These are phyloP conservation scores for Silene conica DNA, from an alignment of 148 eudicot genomes.

Conservation along the genomic window DNA sequence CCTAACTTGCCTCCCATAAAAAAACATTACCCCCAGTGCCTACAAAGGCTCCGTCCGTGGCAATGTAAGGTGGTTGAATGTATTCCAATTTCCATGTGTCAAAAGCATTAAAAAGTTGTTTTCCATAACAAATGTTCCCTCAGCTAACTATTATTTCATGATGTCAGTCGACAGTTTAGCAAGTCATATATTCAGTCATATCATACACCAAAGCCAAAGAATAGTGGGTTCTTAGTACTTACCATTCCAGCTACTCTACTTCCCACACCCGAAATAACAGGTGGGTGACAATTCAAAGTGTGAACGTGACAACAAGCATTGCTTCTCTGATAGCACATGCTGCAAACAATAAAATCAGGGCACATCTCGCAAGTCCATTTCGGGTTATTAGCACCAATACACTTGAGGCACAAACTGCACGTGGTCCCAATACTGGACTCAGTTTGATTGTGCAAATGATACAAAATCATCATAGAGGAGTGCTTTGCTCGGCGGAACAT, in stretches of 20 bases:
- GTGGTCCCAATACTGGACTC: conserved; percentile 20
- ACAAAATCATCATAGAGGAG: conserved; percentile 83
- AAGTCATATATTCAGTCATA: neutral
- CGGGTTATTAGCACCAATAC: conserved; percentile 29
- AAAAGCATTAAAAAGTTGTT: neutral
- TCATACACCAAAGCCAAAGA: neutral
- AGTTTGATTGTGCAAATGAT: conserved; percentile 54
- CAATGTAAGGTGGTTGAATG: neutral
- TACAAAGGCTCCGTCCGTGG: neutral
- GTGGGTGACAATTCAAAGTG: conserved; percentile 25
- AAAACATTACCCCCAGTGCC: neutral
- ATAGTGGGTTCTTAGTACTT: conserved; percentile 12
- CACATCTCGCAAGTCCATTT: conserved; percentile 56
- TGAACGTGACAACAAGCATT: conserved; percentile 40
- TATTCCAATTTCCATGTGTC: neutral
- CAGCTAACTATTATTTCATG: neutral
- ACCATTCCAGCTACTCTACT: conserved; percentile 23
- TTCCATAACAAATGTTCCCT: too few relatives aligned
- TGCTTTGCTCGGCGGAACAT: conserved; percentile 84
- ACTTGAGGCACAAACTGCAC: conserved; percentile 48
- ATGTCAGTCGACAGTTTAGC: neutral
- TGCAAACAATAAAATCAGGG: conserved; percentile 47
- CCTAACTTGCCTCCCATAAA: neutral
- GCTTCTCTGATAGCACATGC: conserved; percentile 42
- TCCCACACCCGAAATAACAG: conserved; percentile 16